A percentile compares a stretch with the other conserved stretches of the same genome.
Evolutionary conservation across 345 rosid species (phyloP).

Genomic region (Rubroshorea leprosula): DNA sequence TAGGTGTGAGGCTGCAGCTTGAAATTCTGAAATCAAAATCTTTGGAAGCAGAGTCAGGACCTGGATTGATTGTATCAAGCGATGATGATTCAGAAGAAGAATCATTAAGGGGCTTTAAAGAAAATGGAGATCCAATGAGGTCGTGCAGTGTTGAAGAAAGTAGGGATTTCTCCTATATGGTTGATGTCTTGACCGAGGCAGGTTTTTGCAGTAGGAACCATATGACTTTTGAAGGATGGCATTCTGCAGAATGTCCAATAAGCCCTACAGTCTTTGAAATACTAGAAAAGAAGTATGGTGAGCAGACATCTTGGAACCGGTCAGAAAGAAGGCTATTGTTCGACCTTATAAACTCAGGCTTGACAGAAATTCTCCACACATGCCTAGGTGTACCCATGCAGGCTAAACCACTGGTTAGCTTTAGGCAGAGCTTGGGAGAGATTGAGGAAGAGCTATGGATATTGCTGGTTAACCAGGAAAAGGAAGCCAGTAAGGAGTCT

Average conservation of each 20-base stretch:
- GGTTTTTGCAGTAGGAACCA: constrained; percentile 29
- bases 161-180: constrained; percentile 59
- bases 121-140: constrained; percentile 27
- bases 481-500: constrained; percentile 30
- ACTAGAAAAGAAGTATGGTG: constrained; percentile 74
- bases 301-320: constrained; percentile 57
- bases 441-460: constrained; percentile 52
- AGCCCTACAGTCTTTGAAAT: constrained; percentile 45
- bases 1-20: constrained; percentile 41
- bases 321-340: constrained; percentile 68
- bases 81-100: constrained; percentile 40
- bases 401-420: constrained; percentile 44
- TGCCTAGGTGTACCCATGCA: constrained; percentile 29
- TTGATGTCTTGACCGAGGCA: constrained; percentile 57
- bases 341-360: constrained; percentile 52
- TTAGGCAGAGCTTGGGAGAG: constrained; percentile 18
- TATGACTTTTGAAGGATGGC: constrained; percentile 15
- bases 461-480: constrained; percentile 39
- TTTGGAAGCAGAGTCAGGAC: constrained; percentile 39
- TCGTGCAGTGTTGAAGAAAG: constrained; percentile 34
- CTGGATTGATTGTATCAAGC: constrained; percentile 53
- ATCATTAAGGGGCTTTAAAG: constrained; percentile 21
- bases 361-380: constrained; percentile 43
- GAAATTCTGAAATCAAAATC: constrained; percentile 50
- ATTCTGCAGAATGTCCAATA: constrained; percentile 30